Conservation (phyloP, 2,329 filamentous ascomycete genomes). For the Xylaria sp. region DNA sequence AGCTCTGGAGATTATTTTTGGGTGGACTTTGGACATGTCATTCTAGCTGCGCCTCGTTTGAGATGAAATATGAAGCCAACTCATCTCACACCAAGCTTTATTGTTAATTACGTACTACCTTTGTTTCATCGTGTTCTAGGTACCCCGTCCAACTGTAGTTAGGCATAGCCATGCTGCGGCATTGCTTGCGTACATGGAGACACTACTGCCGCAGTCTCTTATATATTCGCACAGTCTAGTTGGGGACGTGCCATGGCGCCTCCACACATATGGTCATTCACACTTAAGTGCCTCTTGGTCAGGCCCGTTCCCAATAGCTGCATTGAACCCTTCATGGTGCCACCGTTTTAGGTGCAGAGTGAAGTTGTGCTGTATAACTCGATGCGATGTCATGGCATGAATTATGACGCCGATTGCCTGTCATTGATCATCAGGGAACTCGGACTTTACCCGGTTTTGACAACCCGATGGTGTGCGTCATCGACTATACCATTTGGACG, state of each 20-base stretch:
- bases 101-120: constrained; percentile 8
- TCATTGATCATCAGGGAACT: background rate
- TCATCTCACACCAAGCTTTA: too few relatives aligned
- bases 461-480: background rate
- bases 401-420: background rate
- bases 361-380: background rate
- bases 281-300: background rate
- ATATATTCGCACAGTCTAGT: background rate
- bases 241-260: background rate
- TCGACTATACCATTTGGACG: background rate
- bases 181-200: background rate
- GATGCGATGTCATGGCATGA: background rate
- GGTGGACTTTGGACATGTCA: constrained; percentile 23
- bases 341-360: background rate
- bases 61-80: constrained; percentile 2
- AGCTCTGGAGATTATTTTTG: constrained; percentile 24
- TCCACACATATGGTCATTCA: background rate
- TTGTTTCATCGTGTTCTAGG: background rate
- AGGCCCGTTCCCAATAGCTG: background rate
- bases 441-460: constrained; percentile 7
- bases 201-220: background rate
- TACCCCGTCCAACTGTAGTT: background rate
- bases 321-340: background rate
- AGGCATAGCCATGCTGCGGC: too few relatives aligned
- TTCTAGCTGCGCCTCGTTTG: constrained; percentile 32